Base-by-base conservation (phyloP, 805 yeast genomes). In the Nakazawaea sp. region DNA sequence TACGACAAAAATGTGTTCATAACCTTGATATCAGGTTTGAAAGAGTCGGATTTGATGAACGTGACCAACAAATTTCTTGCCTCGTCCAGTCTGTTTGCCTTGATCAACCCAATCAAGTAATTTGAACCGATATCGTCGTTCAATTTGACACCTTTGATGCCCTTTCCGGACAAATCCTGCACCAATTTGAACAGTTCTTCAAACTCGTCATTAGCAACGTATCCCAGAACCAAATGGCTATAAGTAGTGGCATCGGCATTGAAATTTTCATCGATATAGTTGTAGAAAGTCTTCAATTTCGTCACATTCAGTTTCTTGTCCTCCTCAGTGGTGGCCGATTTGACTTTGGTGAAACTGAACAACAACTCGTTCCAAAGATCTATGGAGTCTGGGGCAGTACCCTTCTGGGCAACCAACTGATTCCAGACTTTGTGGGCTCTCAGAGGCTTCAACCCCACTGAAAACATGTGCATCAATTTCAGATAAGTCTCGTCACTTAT, bases 281-380 rank as follows among this genome's bases (percentile, higher is more conserved):
- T 34, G 57, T 59, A 59, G 30, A 64, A 51, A 28, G 60, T 53
- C 42, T 60, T 69, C 44, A 73, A 51, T 49, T 66, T 51, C 15
- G 11, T 3, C 21, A 39, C 17, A 15, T 30, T 27, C 27, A 51
- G 62, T 46, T 56, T 51, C 40, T 46, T 56, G 25, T 47, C 41
- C 5, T 48, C 45, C 3, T 48, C 50, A 11, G 27, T 58, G 6
- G 32, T n/a, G 20, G 7, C 18, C 45, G 34, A 36, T 30, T 47
- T 51, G 26, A 43, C 43, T 33, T 56, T 49, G 8, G 47, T 45
- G 29, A 52, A 62, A 17, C 53, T 44, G 36, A 45, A 59, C 35
- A 83, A 56, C 20, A 81, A 62, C 35, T 71, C 64, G 36, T 78
- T 77, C 87, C 87, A 83, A 2, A 76, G 53, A 1, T 54, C 45